These are phyloP conservation scores for Bauhinia variegata DNA, from an alignment of 306 rosid species.

Conservation along the genomic window DNA sequence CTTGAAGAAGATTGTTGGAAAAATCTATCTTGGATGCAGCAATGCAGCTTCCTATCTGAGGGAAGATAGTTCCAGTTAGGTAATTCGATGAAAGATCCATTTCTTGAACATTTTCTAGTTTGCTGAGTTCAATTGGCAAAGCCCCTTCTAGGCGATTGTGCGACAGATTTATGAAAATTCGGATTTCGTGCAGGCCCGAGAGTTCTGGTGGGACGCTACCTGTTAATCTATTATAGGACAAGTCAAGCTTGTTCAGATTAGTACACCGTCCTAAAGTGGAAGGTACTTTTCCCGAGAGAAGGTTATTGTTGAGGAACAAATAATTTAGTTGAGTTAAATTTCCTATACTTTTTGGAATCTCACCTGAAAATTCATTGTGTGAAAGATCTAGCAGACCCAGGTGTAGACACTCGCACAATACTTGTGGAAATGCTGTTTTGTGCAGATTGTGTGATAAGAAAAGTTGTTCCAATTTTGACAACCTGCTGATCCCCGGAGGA, in stretches of 20 bases:
- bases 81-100: conserved; percentile 68
- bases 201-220: conserved; percentile 59
- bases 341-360: conserved; percentile 57
- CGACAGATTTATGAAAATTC: conserved; percentile 71
- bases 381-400: conserved; percentile 70
- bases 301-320: conserved; percentile 71
- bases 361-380: conserved; percentile 54
- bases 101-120: conserved; percentile 64
- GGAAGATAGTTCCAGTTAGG: conserved; percentile 56
- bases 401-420: conserved; percentile 40
- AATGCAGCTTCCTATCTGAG: conserved; percentile 70
- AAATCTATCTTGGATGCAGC: conserved; percentile 56
- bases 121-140: conserved; percentile 69
- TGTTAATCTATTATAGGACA: conserved; percentile 61
- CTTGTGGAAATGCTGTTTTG: conserved; percentile 48
- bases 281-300: conserved; percentile 64
- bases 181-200: conserved; percentile 58
- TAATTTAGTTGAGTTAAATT: conserved; percentile 44
- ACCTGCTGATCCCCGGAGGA: conserved; percentile 42
- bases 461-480: conserved; percentile 55
- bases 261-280: conserved; percentile 52
- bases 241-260: conserved; percentile 62
- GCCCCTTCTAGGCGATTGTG: conserved; percentile 66
- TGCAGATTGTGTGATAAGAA: conserved; percentile 59
- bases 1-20: conserved; percentile 59